A percentile compares a stretch with the other conserved stretches of the same genome.
phyloP scores from a whole-genome alignment of 257 asterid genomes.

The Paulownia fortunei region DNA sequence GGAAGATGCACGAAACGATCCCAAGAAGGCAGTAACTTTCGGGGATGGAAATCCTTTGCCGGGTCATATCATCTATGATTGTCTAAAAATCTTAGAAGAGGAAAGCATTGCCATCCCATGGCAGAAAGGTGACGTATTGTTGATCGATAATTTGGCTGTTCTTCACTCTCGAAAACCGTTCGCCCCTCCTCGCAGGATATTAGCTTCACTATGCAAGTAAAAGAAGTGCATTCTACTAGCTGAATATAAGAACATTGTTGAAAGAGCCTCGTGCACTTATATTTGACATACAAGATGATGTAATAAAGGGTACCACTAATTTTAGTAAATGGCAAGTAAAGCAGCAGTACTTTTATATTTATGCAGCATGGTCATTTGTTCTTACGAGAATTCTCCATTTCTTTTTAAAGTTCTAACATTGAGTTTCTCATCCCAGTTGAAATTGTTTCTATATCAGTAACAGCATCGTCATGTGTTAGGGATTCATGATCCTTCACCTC shows the following conservation, averaged over 20 bases:
- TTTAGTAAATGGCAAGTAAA: not conserved
- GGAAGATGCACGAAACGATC: constrained; percentile 78
- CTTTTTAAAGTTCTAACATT: too few species aligned
- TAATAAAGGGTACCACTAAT: not conserved
- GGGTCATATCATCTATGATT: constrained; percentile 57
- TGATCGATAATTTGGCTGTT: constrained; percentile 84
- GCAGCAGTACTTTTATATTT: not conserved
- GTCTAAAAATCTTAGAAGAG: constrained; percentile 69
- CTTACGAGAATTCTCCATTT: too few species aligned
- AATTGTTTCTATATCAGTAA: too few species aligned
- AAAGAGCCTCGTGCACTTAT: not conserved
- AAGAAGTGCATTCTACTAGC: constrained; percentile 2
- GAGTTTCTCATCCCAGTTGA: too few species aligned
- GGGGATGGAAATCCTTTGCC: constrained; percentile 82
- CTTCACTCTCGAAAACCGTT: constrained; percentile 83
- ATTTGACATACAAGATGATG: not conserved
- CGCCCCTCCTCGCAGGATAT: constrained; percentile 74
- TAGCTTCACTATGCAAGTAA: constrained; percentile 89
- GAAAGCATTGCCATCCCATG: constrained; percentile 84
- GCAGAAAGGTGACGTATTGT: constrained; percentile 72
- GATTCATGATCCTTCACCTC: too few species aligned
- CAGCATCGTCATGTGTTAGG: too few species aligned
- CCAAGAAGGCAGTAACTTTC: constrained; percentile 78
- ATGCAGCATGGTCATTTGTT: not conserved
- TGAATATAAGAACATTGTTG: not conserved